Base-by-base conservation (phyloP, 805 yeast species). In the Candida michaelii region DNA sequence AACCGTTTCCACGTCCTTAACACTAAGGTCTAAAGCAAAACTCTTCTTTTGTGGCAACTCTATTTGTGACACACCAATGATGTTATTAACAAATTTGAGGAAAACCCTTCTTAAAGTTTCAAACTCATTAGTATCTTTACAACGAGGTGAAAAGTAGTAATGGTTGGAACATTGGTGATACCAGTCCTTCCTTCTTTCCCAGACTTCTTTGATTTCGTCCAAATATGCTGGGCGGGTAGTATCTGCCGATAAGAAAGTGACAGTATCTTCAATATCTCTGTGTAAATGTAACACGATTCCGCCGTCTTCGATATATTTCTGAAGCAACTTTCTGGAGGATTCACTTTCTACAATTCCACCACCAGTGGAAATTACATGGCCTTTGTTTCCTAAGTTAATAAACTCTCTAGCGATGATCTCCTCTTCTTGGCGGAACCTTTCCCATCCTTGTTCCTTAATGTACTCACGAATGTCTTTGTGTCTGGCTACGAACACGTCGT, bases 221-320 rank as follows among this genome's bases (percentile, higher is more conserved):
- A 74, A 74, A 54, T 83, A 90, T 1, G 96, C 86, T 12, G 99
- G 99, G 59, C 99, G 77, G 0, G 89, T 73, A 36, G 85, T 80
- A 63, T 93, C 99, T 41, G 81, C 63, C 12, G 76, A 75, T 50
- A 93, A 74, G 62, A 87, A 89, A 8, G 73, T 70, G 30, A 89
- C 80, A 23, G 95, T 88, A 51, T 87, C 85, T 44, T 80, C 82
- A 47, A 91, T 76, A 54, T 87, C 86, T 51, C 99, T 83, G 62
- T 91, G 97, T 45, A 93, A 73, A 55, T 93, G 97, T 42, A 93
- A 71, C 10, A 93, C 98, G 49, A 86, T 75, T 30, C 96, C 96
- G 18, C 85, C 86, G 11, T 63, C 49, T 16, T 66, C 54, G 30
- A 61, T 55, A 60, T 80, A 85, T 6, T 70, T 59, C 52, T 81